Evolutionary conservation across 2,329 filamentous ascomycete genomes (phyloP), one percentile per base, ranked within the genome.

Genomic region (Neonectria faginata): DNA sequence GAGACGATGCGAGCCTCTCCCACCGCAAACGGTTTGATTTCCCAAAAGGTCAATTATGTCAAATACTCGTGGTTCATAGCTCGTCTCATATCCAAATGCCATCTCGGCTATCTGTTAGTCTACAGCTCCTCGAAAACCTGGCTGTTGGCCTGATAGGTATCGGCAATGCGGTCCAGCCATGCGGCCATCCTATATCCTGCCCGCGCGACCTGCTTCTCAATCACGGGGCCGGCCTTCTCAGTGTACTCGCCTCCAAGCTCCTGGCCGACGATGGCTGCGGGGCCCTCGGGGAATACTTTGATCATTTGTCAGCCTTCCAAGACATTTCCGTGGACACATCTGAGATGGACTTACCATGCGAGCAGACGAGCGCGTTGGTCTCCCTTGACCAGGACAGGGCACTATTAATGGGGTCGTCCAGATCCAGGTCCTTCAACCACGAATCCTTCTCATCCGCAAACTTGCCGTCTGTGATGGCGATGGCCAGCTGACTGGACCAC

Each of bases 111-210:
- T 27, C 7, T 36, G 58, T 70, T 74, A 18, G 39, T 42, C n/a
- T 42, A 80, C 52, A 79, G 62, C 59, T 80, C 78, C 41, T 74
- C 70, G 12, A 69, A 67, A 25, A 64, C 51, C 44, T 66, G 36
- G 7, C 73, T 67, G 33, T 66, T 74, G 64, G 54, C 67, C 64
- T 61, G 63, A 67, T 75, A 79, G 27, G 71, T 74, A n/a, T 82
- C 78, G 9, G 82, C 87, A 71, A 91, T 88, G 70, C 84, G 79
- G 73, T 92, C 89, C 65, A 92, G 78, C 88, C 88, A 92, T 20
- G 84, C 85, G 2, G 87, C 91, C 75, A 93, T 82, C 53, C 91
- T 84, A 75, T 88, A 91, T 11, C 91, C 91, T 4, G 88, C 91
- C 67, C 86, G 87, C 8, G 90, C 91, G 65, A 93, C 82, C 74